Conservation (phyloP, 306 rosid genomes). For the Echinosophora koreensis region DNA sequence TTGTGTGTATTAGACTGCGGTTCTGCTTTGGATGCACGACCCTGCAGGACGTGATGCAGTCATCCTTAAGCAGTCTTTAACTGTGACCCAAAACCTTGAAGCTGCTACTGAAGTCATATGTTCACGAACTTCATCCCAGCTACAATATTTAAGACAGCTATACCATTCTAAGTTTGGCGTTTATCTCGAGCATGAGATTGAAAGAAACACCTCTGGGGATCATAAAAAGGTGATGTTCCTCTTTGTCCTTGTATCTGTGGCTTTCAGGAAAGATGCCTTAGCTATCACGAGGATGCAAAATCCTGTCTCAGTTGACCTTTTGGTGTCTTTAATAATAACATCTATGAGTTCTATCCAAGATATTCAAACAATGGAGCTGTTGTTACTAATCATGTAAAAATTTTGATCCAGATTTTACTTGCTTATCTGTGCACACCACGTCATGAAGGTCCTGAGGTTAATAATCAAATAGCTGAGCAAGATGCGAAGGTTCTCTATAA, state of each 20-base stretch:
- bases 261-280: constrained; percentile 8
- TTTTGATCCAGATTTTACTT: constrained; percentile 65
- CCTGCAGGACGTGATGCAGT: constrained; percentile 80
- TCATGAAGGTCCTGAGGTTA: constrained; percentile 75
- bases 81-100: constrained; percentile 46
- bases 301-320: no score
- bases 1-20: constrained; percentile 59
- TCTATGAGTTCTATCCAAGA: constrained; percentile 24
- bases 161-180: constrained; percentile 61
- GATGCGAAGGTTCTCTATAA: constrained; percentile 57
- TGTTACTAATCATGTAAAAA: constrained; percentile 34
- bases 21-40: constrained; percentile 84
- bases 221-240: constrained; percentile 64
- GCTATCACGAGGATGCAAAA: no score
- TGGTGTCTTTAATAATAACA: not conserved
- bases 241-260: constrained; percentile 4
- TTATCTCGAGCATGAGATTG: constrained; percentile 68
- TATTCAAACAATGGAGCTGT: constrained; percentile 4
- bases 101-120: constrained; percentile 85
- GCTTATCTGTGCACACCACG: constrained; percentile 65
- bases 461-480: constrained; percentile 52
- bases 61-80: constrained; percentile 55
- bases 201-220: constrained; percentile 63
- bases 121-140: constrained; percentile 77
- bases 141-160: constrained; percentile 72